Evolutionary conservation across 2,329 filamentous ascomycete species (phyloP).

Genomic region (Aspergillus latus): DNA sequence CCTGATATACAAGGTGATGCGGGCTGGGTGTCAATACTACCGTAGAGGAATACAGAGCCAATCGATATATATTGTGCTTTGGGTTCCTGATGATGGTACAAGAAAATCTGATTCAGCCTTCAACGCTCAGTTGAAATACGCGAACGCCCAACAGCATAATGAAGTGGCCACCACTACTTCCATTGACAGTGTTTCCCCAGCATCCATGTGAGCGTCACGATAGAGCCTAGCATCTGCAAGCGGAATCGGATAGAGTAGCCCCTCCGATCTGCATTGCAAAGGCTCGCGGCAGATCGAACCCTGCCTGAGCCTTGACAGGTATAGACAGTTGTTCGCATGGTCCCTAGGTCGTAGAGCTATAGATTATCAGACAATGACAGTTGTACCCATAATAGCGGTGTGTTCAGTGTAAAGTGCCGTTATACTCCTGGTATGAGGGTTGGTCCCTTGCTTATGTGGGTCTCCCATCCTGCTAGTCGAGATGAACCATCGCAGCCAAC

Average conservation of each 20-base stretch:
- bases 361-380: too few species aligned
- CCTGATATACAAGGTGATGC: too few species aligned
- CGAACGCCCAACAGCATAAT: too few species aligned
- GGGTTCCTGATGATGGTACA: too few species aligned
- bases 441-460: background rate
- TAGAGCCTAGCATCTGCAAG: background rate
- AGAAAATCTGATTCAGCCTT: too few species aligned
- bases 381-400: background rate
- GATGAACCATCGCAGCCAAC: constrained; percentile 21
- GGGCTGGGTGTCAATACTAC: too few species aligned
- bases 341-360: too few species aligned
- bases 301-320: background rate
- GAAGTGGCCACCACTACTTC: too few species aligned
- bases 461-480: background rate
- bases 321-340: background rate
- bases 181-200: background rate
- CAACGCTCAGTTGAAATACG: too few species aligned
- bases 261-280: background rate
- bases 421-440: background rate
- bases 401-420: background rate
- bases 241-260: background rate
- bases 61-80: too few species aligned
- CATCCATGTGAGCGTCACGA: background rate
- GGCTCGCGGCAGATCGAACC: background rate
- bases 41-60: too few species aligned